These are phyloP conservation scores for Fusarium graminum DNA, from an alignment of 2,329 filamentous ascomycete genomes.

Conservation along the genomic window DNA sequence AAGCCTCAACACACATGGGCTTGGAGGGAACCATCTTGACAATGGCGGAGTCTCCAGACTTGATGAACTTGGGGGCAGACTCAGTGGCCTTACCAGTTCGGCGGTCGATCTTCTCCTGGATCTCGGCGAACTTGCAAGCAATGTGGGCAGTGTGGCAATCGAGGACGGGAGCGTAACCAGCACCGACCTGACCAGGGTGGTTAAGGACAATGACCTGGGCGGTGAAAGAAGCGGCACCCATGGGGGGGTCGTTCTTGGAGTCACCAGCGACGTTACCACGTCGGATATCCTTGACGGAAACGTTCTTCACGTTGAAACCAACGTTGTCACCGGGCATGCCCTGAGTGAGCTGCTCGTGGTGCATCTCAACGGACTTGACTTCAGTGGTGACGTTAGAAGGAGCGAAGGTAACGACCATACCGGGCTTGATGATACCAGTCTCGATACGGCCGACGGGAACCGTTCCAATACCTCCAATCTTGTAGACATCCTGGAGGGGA, in stretches of 20 bases:
- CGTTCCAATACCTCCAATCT: constrained; percentile 99
- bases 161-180: constrained; percentile 98
- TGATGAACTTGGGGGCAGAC: constrained; percentile 97
- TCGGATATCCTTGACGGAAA: constrained; percentile 99
- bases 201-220: constrained; percentile 99
- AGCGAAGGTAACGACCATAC: constrained; percentile 98
- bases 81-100: constrained; percentile 99
- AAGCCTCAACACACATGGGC: constrained; percentile 99
- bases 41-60: constrained; percentile 99
- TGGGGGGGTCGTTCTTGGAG: constrained; percentile 99
- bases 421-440: constrained; percentile 94
- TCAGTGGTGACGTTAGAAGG: constrained; percentile 99
- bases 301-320: constrained; percentile 99
- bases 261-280: constrained; percentile 99
- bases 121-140: constrained; percentile 99
- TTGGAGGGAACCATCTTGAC: constrained; percentile 99
- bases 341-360: constrained; percentile 98
- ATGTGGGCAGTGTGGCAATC: constrained; percentile 99
- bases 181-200: constrained; percentile 99
- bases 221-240: constrained; percentile 92
- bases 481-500: constrained; percentile 99
- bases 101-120: constrained; percentile 99
- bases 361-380: constrained; percentile 99
- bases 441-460: constrained; percentile 99
- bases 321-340: constrained; percentile 99